Percentiles rank a stretch among this genome's conserved stretches.
phyloP scores from a whole-genome alignment of 1,284 basidiomycete genomes.

The Thecaphora frezii region DNA sequence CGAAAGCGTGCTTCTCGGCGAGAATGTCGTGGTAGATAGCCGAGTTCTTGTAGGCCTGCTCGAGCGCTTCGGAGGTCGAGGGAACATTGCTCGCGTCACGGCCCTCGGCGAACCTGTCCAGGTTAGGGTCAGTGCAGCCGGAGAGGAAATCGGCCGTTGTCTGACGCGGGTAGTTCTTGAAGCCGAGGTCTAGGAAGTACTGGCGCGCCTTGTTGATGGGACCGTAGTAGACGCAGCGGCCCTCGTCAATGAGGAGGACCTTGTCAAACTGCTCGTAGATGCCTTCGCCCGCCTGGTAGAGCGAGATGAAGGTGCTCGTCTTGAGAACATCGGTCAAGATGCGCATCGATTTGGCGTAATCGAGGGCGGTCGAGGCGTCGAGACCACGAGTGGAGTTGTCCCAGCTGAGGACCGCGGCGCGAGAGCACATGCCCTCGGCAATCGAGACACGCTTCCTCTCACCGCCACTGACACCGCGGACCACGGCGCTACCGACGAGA shows the following conservation, averaged over 20 bases:
- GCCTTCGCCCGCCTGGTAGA: constrained; percentile 68
- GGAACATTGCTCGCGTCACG: constrained; percentile 24
- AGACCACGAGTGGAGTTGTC: constrained; percentile 61
- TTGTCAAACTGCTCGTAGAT: constrained; percentile 61
- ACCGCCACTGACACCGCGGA: constrained; percentile 61
- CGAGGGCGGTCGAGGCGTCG: constrained; percentile 44
- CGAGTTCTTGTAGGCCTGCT: constrained; percentile 26
- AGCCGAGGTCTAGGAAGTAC: constrained; percentile 73
- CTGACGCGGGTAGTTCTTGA: constrained; percentile 67
- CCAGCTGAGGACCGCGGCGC: constrained; percentile 40
- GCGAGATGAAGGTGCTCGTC: constrained; percentile 50
- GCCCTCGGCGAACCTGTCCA: constrained; percentile 63
- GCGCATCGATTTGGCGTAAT: constrained; percentile 51
- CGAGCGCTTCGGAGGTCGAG: constrained; percentile 32
- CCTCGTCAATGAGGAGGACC: constrained; percentile 71
- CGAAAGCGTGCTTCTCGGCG: constrained; percentile 57
- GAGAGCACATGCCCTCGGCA: constrained; percentile 60
- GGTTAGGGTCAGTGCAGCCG: constrained; percentile 69
- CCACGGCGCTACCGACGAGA: constrained; percentile 39
- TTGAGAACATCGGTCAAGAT: constrained; percentile 60
- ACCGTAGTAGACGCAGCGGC: constrained; percentile 79
- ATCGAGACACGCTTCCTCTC: constrained; percentile 49
- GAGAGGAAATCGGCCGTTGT: constrained; percentile 65
- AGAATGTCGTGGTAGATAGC: constrained; percentile 22
- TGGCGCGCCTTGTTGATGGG: constrained; percentile 70